Evolutionary conservation across 2,329 filamentous ascomycete species (phyloP).

Genomic region (Aspergillus sclerotialis): DNA sequence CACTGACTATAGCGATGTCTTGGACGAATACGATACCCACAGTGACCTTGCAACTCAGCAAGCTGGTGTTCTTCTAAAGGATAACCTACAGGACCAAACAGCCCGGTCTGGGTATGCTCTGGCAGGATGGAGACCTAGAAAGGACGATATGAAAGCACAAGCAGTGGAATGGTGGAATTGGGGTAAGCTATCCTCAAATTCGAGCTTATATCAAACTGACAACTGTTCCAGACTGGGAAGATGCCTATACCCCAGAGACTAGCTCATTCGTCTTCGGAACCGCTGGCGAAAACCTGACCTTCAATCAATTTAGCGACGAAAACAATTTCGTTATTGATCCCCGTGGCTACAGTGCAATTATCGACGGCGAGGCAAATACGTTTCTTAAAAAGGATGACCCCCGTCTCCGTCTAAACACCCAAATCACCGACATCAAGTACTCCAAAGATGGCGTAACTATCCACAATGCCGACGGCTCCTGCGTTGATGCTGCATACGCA

Average conservation of each 20-base stretch:
- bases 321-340: slow-evolving; percentile 58
- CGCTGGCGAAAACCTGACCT: slow-evolving; percentile 53
- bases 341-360: slow-evolving; percentile 54
- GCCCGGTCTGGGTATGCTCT: slow-evolving; percentile 53
- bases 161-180: slow-evolving; percentile 57
- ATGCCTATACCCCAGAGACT: slow-evolving; percentile 50
- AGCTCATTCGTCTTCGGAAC: slow-evolving; percentile 50
- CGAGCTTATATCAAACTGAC: slow-evolving; percentile 1
- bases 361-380: slow-evolving; percentile 50
- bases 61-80: slow-evolving; percentile 50
- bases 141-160: slow-evolving; percentile 46
- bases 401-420: slow-evolving; percentile 52
- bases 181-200: slow-evolving; percentile 18
- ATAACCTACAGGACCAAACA: slow-evolving; percentile 57
- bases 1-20: slow-evolving; percentile 43
- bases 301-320: slow-evolving; percentile 54
- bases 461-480: slow-evolving; percentile 47
- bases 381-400: slow-evolving; percentile 52
- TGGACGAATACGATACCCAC: slow-evolving; percentile 45
- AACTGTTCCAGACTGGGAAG: slow-evolving; percentile 48
- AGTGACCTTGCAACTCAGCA: slow-evolving; percentile 43
- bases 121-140: slow-evolving; percentile 56
- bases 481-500: slow-evolving; percentile 54
- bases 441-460: slow-evolving; percentile 47
- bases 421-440: slow-evolving; percentile 51